Percentiles rank a stretch among this genome's conserved stretches.
phyloP scores from a whole-genome alignment of 345 rosid genomes.

The Eucalyptus albens region DNA sequence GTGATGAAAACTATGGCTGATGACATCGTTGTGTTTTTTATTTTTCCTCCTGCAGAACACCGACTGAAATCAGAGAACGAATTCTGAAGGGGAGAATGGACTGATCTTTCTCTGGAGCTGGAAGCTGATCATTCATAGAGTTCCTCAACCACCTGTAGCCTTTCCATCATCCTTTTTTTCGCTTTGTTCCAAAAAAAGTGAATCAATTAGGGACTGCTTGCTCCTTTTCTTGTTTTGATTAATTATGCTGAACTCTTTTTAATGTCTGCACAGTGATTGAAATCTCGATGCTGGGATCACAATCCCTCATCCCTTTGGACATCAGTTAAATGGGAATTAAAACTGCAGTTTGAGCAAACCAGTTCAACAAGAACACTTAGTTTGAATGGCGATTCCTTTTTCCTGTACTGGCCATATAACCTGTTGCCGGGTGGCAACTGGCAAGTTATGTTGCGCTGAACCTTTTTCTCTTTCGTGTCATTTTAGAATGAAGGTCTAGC shows the following conservation, averaged over 20 bases:
- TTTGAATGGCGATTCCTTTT: background rate
- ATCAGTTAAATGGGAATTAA: background rate
- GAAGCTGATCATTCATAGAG: background rate
- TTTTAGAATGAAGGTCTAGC: background rate
- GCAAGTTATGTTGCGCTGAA: background rate
- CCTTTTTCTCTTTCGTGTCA: background rate
- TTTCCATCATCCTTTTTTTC: background rate
- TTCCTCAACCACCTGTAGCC: background rate
- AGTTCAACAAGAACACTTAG: background rate
- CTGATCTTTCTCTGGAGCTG: slow-evolving; percentile 9
- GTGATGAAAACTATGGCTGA: background rate
- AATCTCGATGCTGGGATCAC: background rate
- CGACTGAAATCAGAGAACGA: slow-evolving; percentile 70
- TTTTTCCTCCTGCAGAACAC: slow-evolving; percentile 43
- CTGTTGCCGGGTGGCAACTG: background rate
- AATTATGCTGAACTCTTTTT: background rate
- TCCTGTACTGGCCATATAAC: background rate
- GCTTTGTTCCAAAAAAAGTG: background rate
- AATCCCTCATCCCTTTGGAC: background rate
- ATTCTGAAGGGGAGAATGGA: slow-evolving; percentile 99
- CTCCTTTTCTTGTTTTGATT: background rate
- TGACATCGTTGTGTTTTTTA: background rate
- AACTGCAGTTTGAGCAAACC: background rate
- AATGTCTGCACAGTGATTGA: background rate
- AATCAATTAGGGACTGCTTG: background rate